These are phyloP conservation scores for Alloascoidea hylecoeti DNA, from an alignment of 805 yeast genomes.

Conservation along the genomic window DNA sequence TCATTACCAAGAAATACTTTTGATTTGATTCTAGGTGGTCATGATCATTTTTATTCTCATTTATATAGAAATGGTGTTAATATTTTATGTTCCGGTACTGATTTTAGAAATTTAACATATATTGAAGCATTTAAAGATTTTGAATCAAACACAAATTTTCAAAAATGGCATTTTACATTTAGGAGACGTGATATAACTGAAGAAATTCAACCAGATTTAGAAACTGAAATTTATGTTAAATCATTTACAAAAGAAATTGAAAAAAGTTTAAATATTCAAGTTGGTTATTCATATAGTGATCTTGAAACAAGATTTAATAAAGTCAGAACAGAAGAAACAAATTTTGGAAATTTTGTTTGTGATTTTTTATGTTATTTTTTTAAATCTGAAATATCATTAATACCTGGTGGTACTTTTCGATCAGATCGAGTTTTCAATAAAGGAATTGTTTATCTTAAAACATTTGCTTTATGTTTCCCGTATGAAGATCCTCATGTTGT, in stretches of 20 bases:
- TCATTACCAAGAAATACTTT: constrained; percentile 8
- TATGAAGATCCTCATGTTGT: constrained; percentile 13
- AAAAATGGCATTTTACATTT: constrained; percentile 7
- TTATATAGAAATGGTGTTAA: constrained; percentile 7
- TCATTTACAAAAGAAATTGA: constrained; percentile 6
- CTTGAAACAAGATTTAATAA: constrained; percentile 9
- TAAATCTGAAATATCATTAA: constrained; percentile 8
- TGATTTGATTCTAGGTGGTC: constrained; percentile 11
- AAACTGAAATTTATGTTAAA: constrained; percentile 5
- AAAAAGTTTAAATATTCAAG: constrained; percentile 6
- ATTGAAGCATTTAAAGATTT: constrained; percentile 8
- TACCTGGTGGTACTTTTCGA: constrained; percentile 12
- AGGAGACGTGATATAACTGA: constrained; percentile 7
- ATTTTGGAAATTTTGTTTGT: constrained; percentile 9
- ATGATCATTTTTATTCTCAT: constrained; percentile 11
- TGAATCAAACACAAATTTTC: not conserved
- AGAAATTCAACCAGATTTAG: constrained; percentile 6
- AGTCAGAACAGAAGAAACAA: constrained; percentile 9
- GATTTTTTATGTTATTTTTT: constrained; percentile 11
- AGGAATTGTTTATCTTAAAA: constrained; percentile 8
- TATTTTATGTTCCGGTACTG: constrained; percentile 9
- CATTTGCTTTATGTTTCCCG: constrained; percentile 10
- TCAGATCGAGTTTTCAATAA: constrained; percentile 8
- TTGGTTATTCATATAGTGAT: constrained; percentile 9
- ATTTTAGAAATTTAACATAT: constrained; percentile 10